Base-by-base conservation (phyloP, 345 rosid genomes). In the Noccaea caerulescens region DNA sequence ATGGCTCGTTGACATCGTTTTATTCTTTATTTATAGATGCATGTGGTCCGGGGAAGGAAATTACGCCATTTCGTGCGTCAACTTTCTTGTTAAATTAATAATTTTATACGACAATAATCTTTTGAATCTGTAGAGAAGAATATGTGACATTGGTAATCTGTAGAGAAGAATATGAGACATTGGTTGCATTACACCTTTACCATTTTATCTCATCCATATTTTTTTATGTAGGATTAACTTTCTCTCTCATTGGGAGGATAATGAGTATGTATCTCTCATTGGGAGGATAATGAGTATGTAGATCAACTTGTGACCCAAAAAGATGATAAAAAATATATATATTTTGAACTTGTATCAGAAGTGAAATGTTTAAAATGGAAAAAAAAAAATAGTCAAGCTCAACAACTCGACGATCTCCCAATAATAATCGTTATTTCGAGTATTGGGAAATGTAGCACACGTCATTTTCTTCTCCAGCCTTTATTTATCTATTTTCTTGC, bases 1-100 rank as follows among this genome's bases (percentile, higher is more conserved):
- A 59, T 20, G 37, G 34, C 47, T 74, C 73, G 78, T 67, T 74
- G 73, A 74, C 78, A 67, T 74, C 63, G 72, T 74, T 68, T 63
- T 7, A 30, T 32, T 58, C 18, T 50, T 72, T 51, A 52, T 14
- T 42, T 13, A 39, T 37, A 39, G 59, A 59, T 37, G 57, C 63
- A 67, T 75, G 78, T 52, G 68, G 63, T 43, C 50, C 34, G 34
- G 25, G 39, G 47, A 34, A 34, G 49, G 42, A 59, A 67, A 14
- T 74, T 60, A 67, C 63, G 73, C 63, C 73, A 67, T 67, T 67
- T 43, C 68, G 12, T 51, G 68, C 63, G 56, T 67, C 68, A 74
- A 16, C 20, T 34, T 41, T 23, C n/a, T 59, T 36, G 13, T 44
- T 62, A 44, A 23, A 10, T 36, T 33, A 20, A 25, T 12, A 57